Conservation (phyloP, 129 eudicot species). For the Arctium lappa region DNA sequence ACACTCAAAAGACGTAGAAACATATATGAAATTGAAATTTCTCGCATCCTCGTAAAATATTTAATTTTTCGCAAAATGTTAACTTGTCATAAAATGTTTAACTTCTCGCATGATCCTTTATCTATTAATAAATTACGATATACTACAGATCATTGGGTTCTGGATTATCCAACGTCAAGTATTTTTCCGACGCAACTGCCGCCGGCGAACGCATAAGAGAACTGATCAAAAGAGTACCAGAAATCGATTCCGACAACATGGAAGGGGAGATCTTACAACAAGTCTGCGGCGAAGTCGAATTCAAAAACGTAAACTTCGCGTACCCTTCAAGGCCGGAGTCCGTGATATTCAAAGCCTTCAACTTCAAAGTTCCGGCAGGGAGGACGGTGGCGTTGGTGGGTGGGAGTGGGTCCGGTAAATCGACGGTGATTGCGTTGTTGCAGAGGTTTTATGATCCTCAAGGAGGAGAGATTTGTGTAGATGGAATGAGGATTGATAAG, state of each 20-base stretch:
- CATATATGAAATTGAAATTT: no score
- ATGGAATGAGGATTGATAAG: slow-evolving; percentile 60
- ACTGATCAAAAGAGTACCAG: slow-evolving; percentile 61
- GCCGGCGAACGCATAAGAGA: slow-evolving; percentile 70
- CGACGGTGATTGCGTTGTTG: slow-evolving; percentile 65
- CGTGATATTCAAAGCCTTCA: slow-evolving; percentile 45
- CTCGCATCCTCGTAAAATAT: no score
- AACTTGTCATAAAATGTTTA: no score
- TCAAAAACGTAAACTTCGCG: slow-evolving; percentile 43
- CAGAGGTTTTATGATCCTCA: slow-evolving; percentile 79
- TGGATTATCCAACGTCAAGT: slow-evolving; percentile 54
- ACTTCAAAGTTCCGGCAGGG: slow-evolving; percentile 57
- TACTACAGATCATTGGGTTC: slow-evolving; percentile 62
- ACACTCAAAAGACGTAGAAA: no score
- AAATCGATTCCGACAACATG: slow-evolving; percentile 65
- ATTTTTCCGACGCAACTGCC: slow-evolving; percentile 69
- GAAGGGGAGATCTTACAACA: slow-evolving; percentile 49
- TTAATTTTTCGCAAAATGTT: no score
- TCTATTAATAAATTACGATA: no score
- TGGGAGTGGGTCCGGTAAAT: slow-evolving; percentile 86
- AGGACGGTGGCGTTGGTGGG: slow-evolving; percentile 73
- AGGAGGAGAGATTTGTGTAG: slow-evolving; percentile 60
- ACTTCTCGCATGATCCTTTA: no score
- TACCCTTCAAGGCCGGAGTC: slow-evolving; percentile 72
- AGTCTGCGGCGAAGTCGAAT: slow-evolving; percentile 56